phyloP scores from a whole-genome alignment of 495 filamentous ascomycete species.

The Neurospora sp. region DNA sequence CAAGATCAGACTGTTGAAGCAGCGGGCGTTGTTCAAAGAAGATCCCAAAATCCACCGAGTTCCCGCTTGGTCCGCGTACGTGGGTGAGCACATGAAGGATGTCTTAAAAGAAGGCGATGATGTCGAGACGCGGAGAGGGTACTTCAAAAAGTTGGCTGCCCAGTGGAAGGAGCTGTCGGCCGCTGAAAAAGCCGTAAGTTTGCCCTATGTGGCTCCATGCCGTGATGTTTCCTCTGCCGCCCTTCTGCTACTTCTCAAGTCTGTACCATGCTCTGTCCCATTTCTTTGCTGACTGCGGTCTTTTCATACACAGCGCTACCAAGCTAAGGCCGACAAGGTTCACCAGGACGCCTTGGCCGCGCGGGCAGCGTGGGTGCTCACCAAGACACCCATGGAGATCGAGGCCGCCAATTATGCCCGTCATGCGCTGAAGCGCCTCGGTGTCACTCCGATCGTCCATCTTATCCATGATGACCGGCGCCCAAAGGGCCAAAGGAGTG shows the following conservation, averaged over 20 bases:
- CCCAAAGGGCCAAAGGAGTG: conserved; percentile 34
- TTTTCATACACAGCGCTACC: conserved; percentile 16
- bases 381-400: conserved; percentile 48
- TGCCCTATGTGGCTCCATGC: not conserved
- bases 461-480: conserved; percentile 48
- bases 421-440: conserved; percentile 27
- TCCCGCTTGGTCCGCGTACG: conserved; percentile 12
- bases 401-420: conserved; percentile 56
- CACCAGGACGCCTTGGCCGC: conserved; percentile 32
- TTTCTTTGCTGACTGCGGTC: not conserved
- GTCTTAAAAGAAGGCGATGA: not conserved
- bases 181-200: conserved; percentile 23
- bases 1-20: conserved; percentile 11
- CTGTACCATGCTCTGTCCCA: not conserved
- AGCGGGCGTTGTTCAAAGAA: conserved; percentile 19
- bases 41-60: conserved; percentile 10
- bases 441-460: not conserved
- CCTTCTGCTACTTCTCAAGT: not conserved
- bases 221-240: not conserved
- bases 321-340: conserved; percentile 41
- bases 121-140: not conserved
- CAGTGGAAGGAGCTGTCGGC: conserved; percentile 20
- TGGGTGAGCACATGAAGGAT: conserved; percentile 6
- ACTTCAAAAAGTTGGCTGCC: not conserved
- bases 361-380: conserved; percentile 50